Evolutionary conservation across 371 early-diverging fungal species (phyloP).

Genomic region (Apophysomyces sp.): DNA sequence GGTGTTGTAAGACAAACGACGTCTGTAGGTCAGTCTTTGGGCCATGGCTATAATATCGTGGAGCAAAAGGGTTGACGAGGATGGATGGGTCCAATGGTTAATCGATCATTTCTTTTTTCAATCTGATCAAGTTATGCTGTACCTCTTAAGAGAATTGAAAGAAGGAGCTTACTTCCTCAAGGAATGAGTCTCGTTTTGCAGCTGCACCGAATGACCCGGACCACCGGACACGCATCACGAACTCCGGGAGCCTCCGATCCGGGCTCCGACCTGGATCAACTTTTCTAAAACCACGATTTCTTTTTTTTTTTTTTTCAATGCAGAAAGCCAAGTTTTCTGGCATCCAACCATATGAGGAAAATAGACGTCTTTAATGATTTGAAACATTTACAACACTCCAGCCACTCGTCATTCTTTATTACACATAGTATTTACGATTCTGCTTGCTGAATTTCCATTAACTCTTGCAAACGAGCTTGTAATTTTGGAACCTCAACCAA

Average conservation of each 20-base stretch:
- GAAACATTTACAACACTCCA: too few relatives aligned
- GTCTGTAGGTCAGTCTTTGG: conserved; percentile 97
- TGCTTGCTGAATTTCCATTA: conserved; percentile 33
- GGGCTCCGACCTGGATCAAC: too few relatives aligned
- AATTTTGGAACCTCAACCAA: conserved; percentile 71
- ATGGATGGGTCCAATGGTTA: not conserved
- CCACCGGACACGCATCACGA: not conserved
- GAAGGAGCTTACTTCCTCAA: not conserved
- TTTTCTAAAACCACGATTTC: too few relatives aligned
- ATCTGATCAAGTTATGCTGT: not conserved
- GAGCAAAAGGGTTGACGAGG: not conserved
- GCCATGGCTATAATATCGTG: conserved; percentile 46
- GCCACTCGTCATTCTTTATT: too few relatives aligned
- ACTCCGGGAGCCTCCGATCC: not conserved
- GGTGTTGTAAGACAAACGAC: conserved; percentile 98
- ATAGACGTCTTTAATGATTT: too few relatives aligned
- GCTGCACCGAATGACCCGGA: not conserved
- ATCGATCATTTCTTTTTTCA: not conserved
- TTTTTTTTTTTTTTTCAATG: too few relatives aligned
- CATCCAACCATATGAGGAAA: too few relatives aligned
- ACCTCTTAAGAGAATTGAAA: conserved; percentile 1
- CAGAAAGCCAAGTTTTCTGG: too few relatives aligned
- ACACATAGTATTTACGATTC: not conserved
- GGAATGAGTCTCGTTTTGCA: not conserved
- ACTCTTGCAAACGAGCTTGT: conserved; percentile 66